Evolutionary conservation across 768 basidiomycete genomes (phyloP).

Genomic region (Paxillus rubicundulus): DNA sequence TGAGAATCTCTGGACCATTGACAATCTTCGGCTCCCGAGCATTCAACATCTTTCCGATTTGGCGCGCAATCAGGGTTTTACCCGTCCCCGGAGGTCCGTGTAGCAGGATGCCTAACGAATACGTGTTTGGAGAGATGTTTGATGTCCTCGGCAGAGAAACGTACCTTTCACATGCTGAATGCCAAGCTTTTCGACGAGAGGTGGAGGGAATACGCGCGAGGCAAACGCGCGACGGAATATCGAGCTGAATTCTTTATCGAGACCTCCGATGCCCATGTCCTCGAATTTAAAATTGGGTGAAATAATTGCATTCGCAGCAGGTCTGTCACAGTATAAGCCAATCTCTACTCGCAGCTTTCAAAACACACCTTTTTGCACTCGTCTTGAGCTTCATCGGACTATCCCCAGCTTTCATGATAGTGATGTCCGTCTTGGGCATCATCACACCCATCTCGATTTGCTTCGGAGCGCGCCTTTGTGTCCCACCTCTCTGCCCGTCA

Average conservation of each 20-base stretch:
- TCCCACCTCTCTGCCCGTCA: constrained; percentile 53
- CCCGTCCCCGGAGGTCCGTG: constrained; percentile 98
- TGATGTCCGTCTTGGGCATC: constrained; percentile 91
- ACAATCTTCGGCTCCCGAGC: constrained; percentile 97
- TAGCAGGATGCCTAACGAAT: constrained; percentile 74
- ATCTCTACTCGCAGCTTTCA: background rate
- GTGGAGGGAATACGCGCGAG: constrained; percentile 97
- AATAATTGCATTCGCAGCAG: constrained; percentile 91
- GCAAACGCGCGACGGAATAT: constrained; percentile 99
- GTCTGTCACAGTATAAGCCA: constrained; percentile 43
- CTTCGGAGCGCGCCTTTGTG: constrained; percentile 28
- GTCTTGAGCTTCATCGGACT: constrained; percentile 89
- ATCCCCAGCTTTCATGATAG: constrained; percentile 77
- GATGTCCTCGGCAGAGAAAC: constrained; percentile 4
- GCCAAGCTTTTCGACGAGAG: constrained; percentile 93
- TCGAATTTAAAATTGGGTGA: constrained; percentile 99
- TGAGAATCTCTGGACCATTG: constrained; percentile 96
- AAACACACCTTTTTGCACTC: constrained; percentile 80
- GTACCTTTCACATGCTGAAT: constrained; percentile 97
- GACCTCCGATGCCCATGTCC: constrained; percentile 99
- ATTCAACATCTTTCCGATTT: constrained; percentile 99
- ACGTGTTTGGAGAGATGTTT: background rate
- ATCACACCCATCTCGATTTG: constrained; percentile 61
- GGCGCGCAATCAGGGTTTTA: constrained; percentile 95
- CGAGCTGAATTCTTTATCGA: constrained; percentile 90